Evolutionary conservation across 768 basidiomycete species (phyloP), one percentile per base, ranked within the genome.

Genomic region (Russula olivacea): DNA sequence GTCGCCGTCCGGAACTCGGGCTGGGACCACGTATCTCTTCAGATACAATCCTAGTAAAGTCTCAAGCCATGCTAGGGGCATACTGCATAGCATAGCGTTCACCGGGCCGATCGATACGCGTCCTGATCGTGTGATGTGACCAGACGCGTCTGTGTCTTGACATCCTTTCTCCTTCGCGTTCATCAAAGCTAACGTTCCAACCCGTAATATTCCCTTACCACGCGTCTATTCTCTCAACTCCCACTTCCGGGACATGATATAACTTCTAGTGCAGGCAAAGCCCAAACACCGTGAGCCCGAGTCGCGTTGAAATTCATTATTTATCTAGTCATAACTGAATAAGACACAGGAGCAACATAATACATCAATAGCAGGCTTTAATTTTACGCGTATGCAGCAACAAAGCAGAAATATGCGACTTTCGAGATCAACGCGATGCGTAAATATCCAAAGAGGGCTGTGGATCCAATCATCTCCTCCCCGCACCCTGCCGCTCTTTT

Each of bases 291-390:
- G 60, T 47, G 4, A 47, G 60, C 48, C 60, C 10, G 10, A 55
- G 8, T 28, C 28, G 28, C 28, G 28, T 28, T 28, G 28, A 2
- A 28, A 28, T 38, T 38, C 38, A 38, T 38, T 38, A 38, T 38
- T 34, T 38, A 38, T 38, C 45, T 21, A 25, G 38, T 4, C 8
- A 55, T n/a, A 15, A 4, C 10, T 10, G 2, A 15, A 12, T 6
- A n/a, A 45, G 45, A 34, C 9, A 30, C 19, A 25, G 17, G 14
- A 30, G 38, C 15, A 45, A 19, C 52, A 53, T 41, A 43, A 30
- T 55, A 64, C 63, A 55, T 55, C 53, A 55, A 59, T 59, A 64
- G 30, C 53, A 34, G 32, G 47, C 38, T 64, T 41, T 59, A 64
- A 34, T 41, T 59, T 58, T 64, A 64, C 38, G n/a, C 58, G 9